Evolutionary conservation across 495 filamentous ascomycete genomes (phyloP).

Genomic region (Podospora anserina): DNA sequence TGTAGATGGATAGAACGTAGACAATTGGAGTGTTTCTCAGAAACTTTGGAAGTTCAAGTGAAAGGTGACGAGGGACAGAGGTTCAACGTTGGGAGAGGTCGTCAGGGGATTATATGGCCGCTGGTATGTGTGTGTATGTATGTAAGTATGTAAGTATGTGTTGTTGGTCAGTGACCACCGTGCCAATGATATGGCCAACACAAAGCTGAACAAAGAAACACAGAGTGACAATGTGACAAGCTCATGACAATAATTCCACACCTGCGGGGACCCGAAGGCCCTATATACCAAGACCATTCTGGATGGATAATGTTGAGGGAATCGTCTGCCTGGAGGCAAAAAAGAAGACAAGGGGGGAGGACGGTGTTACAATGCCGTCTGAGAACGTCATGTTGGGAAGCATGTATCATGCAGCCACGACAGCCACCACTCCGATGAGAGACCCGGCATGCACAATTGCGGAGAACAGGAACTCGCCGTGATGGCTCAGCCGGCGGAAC

Average conservation of each 20-base stretch:
- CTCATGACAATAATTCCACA: background rate
- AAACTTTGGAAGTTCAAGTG: background rate
- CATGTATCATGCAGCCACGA: background rate
- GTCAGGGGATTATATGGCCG: background rate
- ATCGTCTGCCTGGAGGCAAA: constrained; percentile 21
- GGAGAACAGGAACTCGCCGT: background rate
- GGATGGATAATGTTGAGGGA: background rate
- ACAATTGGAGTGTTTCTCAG: background rate
- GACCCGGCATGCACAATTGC: constrained; percentile 1
- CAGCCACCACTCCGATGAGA: background rate
- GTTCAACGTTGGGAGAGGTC: background rate
- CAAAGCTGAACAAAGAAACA: constrained; percentile 3
- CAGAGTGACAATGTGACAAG: constrained; percentile 3
- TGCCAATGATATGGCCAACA: background rate
- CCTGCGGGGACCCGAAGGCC: background rate
- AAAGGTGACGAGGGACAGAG: background rate
- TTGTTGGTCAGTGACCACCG: background rate
- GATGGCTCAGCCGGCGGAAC: constrained; percentile 9
- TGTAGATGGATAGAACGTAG: constrained; percentile 3
- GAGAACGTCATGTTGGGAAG: constrained; percentile 7
- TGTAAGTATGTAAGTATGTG: background rate
- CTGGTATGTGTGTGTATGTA: background rate
- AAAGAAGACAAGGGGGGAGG: background rate
- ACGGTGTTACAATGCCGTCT: constrained; percentile 5
- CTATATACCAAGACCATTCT: constrained; percentile 18